phyloP scores from a whole-genome alignment of 2,329 filamentous ascomycete genomes.

The Sarocladium oryzae region DNA sequence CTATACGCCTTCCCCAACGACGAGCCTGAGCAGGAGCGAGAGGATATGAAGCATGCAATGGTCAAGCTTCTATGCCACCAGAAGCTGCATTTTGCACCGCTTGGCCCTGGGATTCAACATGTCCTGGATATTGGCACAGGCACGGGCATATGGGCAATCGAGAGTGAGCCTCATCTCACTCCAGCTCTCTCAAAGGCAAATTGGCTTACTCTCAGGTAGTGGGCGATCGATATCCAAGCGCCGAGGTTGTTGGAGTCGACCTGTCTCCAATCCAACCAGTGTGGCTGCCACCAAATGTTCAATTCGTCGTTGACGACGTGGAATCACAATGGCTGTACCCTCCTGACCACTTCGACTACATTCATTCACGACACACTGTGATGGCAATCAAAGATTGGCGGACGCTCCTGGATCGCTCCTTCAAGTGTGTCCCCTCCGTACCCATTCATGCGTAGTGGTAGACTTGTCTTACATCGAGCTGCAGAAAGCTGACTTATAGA shows the following conservation, averaged over 20 bases:
- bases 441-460: too few species aligned
- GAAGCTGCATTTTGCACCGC: constrained; percentile 33
- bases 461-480: too few species aligned
- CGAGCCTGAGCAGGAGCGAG: constrained; percentile 36
- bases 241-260: constrained; percentile 32
- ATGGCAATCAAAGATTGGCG: constrained; percentile 21
- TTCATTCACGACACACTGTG: constrained; percentile 30
- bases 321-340: constrained; percentile 24
- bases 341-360: constrained; percentile 19
- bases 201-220: constrained; percentile 16
- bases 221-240: constrained; percentile 30
- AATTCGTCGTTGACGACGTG: constrained; percentile 30
- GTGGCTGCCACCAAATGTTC: constrained; percentile 33
- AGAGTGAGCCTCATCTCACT: constrained; percentile 19
- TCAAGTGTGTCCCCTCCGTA: too few species aligned
- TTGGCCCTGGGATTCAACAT: constrained; percentile 26
- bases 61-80: constrained; percentile 14
- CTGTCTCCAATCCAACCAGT: constrained; percentile 32
- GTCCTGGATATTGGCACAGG: constrained; percentile 36
- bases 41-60: constrained; percentile 36
- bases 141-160: constrained; percentile 38
- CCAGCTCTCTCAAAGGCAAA: constrained; percentile 1
- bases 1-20: constrained; percentile 35
- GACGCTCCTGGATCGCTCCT: constrained; percentile 11
- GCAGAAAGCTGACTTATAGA: too few species aligned